These are phyloP conservation scores for Pichia sp. DNA, from an alignment of 1,139 yeast genomes.

Conservation along the genomic window DNA sequence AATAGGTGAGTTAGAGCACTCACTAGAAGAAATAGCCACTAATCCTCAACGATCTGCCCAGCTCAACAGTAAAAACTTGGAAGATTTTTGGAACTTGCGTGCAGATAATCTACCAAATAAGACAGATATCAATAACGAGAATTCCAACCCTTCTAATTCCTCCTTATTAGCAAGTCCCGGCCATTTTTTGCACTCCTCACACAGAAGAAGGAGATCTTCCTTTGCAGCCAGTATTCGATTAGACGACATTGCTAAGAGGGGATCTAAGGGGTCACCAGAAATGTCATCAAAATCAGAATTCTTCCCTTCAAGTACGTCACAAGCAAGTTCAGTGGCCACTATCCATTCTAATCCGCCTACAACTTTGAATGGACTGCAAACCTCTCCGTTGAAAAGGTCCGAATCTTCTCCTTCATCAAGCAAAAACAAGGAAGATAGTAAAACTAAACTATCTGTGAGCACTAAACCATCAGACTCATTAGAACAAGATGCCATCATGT, in stretches of 20 bases:
- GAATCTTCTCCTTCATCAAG: not conserved
- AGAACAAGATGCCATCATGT: slow-evolving; percentile 35
- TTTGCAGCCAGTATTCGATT: slow-evolving; percentile 18
- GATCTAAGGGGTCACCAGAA: slow-evolving; percentile 19
- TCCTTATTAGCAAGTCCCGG: slow-evolving; percentile 13
- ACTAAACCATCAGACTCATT: slow-evolving; percentile 18
- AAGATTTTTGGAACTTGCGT: slow-evolving; percentile 29
- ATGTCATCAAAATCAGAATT: slow-evolving; percentile 1
- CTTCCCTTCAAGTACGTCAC: slow-evolving; percentile 1
- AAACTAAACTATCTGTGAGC: not conserved
- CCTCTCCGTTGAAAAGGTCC: slow-evolving; percentile 6
- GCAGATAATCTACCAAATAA: slow-evolving; percentile 24
- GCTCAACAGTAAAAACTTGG: slow-evolving; percentile 17
- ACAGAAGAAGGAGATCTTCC: slow-evolving; percentile 14
- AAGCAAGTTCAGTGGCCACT: slow-evolving; percentile 1
- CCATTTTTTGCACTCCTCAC: not conserved
- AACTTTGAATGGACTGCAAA: slow-evolving; percentile 7
- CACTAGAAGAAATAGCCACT: slow-evolving; percentile 25
- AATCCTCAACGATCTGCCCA: slow-evolving; percentile 19
- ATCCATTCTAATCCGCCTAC: slow-evolving; percentile 1
- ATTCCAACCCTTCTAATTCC: not conserved
- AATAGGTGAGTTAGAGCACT: slow-evolving; percentile 30
- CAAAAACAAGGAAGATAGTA: not conserved
- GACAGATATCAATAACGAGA: slow-evolving; percentile 1
- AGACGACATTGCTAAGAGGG: slow-evolving; percentile 25